Evolutionary conservation across 352 stramenopile species (phyloP).

Genomic region (Aphanomyces invadans): DNA sequence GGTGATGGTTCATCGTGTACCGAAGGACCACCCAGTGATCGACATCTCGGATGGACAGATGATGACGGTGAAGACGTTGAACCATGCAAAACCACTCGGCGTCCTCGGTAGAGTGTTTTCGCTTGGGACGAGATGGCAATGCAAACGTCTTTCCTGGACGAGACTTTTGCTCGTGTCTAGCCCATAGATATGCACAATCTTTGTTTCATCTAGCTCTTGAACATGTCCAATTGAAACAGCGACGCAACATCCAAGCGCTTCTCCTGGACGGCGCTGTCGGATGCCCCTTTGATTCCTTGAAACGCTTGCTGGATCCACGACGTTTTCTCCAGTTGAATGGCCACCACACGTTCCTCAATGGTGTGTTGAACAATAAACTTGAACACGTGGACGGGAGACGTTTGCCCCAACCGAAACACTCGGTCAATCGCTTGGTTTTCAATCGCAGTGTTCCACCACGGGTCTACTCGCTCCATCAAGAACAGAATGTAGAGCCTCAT

Average conservation of each 20-base stretch:
- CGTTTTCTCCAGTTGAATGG: conserved; percentile 6
- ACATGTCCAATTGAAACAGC: not conserved
- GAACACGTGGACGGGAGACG: conserved; percentile 1
- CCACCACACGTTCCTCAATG: conserved; percentile 9
- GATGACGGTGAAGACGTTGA: too few species aligned
- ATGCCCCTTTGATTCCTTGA: conserved; percentile 4
- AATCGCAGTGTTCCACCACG: conserved; percentile 21
- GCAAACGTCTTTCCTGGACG: too few species aligned
- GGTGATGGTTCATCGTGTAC: too few species aligned
- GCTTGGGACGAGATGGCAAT: too few species aligned
- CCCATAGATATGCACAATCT: too few species aligned
- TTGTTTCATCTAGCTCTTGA: too few species aligned
- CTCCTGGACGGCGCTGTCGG: not conserved
- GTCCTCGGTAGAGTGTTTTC: too few species aligned
- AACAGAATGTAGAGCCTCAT: not conserved
- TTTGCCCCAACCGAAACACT: conserved; percentile 7
- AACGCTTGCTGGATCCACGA: conserved; percentile 6
- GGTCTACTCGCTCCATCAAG: not conserved
- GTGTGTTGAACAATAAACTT: conserved; percentile 1
- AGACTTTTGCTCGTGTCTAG: too few species aligned
- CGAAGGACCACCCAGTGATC: too few species aligned
- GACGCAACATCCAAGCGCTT: not conserved
- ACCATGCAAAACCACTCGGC: too few species aligned
- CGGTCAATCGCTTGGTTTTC: conserved; percentile 15
- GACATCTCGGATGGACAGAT: too few species aligned